Evolutionary conservation across 2,329 filamentous ascomycete species (phyloP).

Genomic region (Zasmidium citrigriseum): DNA sequence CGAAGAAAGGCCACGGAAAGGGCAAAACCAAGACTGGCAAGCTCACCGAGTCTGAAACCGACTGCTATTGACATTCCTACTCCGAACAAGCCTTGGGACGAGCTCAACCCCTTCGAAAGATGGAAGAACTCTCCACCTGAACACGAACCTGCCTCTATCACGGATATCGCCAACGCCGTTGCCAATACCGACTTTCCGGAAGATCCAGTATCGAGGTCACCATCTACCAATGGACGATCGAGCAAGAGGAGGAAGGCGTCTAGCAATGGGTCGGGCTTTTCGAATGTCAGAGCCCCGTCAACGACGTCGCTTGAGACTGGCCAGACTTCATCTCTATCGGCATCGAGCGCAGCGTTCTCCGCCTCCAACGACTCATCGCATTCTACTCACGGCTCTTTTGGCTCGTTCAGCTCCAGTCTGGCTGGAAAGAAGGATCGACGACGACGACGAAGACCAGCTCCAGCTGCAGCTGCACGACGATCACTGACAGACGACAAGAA

Average conservation of each 20-base stretch:
- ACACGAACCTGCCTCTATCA: conserved; percentile 66
- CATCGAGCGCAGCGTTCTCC: conserved; percentile 54
- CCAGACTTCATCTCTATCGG: conserved; percentile 28
- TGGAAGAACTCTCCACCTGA: conserved; percentile 70
- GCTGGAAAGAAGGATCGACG: conserved; percentile 60
- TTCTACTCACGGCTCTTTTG: conserved; percentile 57
- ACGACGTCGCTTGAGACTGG: conserved; percentile 49
- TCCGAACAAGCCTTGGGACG: conserved; percentile 36
- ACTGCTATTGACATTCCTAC: conserved; percentile 73
- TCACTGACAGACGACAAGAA: conserved; percentile 35
- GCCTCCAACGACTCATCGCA: conserved; percentile 59
- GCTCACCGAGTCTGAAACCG: conserved; percentile 66
- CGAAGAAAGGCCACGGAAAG: conserved; percentile 69
- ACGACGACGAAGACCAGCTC: conserved; percentile 46
- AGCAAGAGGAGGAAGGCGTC: conserved; percentile 49
- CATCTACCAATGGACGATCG: conserved; percentile 30
- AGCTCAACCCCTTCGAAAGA: conserved; percentile 67
- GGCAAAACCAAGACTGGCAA: conserved; percentile 38
- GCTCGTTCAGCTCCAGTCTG: conserved; percentile 47
- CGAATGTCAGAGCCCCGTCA: conserved; percentile 51
- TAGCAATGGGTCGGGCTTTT: conserved; percentile 52
- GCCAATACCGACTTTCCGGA: conserved; percentile 34
- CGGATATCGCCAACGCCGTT: conserved; percentile 65
- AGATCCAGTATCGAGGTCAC: conserved; percentile 25
- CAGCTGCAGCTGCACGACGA: conserved; percentile 23